Evolutionary conservation across 495 filamentous ascomycete genomes (phyloP).

Genomic region (Cercophora scortea): DNA sequence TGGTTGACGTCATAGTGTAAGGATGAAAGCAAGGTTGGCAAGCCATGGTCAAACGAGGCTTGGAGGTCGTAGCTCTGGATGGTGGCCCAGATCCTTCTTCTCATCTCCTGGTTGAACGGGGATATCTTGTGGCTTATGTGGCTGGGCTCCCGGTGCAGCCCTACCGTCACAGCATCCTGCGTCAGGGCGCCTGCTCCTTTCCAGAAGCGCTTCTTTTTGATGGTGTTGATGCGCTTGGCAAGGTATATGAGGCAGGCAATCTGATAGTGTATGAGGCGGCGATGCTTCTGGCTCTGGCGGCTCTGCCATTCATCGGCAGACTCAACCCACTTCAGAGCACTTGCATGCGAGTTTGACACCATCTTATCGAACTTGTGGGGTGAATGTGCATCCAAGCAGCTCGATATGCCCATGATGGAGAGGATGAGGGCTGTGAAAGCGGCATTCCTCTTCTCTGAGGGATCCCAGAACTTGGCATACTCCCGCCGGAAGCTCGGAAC

Average conservation of each 20-base stretch:
- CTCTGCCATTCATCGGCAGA: slow-evolving; percentile 29
- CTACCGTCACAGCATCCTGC: slow-evolving; percentile 49
- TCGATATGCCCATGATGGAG: slow-evolving; percentile 32
- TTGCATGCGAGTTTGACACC: slow-evolving; percentile 21
- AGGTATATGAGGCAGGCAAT: slow-evolving; percentile 37
- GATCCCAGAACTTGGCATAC: slow-evolving; percentile 38
- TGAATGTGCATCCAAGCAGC: slow-evolving; percentile 24
- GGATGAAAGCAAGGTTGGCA: slow-evolving; percentile 39
- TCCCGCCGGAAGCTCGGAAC: slow-evolving; percentile 36
- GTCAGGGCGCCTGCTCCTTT: slow-evolving; percentile 45
- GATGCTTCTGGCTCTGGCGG: slow-evolving; percentile 34
- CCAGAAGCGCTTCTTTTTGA: slow-evolving; percentile 49
- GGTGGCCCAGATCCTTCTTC: slow-evolving; percentile 56
- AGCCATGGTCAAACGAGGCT: slow-evolving; percentile 49
- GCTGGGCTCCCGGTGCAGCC: slow-evolving; percentile 46
- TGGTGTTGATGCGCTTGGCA: slow-evolving; percentile 35
- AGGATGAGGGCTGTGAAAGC: slow-evolving; percentile 41
- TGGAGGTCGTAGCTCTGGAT: slow-evolving; percentile 55
- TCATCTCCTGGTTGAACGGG: slow-evolving; percentile 56
- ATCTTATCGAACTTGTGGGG: slow-evolving; percentile 29
- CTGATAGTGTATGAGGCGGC: slow-evolving; percentile 37
- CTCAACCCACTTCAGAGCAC: slow-evolving; percentile 31
- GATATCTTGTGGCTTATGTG: slow-evolving; percentile 25
- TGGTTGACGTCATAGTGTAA: slow-evolving; percentile 30
- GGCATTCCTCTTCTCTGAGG: slow-evolving; percentile 26